Percentiles rank a stretch among this genome's conserved stretches.
Conservation (phyloP, 2,329 filamentous ascomycete species). For the Saccharata proteae region DNA sequence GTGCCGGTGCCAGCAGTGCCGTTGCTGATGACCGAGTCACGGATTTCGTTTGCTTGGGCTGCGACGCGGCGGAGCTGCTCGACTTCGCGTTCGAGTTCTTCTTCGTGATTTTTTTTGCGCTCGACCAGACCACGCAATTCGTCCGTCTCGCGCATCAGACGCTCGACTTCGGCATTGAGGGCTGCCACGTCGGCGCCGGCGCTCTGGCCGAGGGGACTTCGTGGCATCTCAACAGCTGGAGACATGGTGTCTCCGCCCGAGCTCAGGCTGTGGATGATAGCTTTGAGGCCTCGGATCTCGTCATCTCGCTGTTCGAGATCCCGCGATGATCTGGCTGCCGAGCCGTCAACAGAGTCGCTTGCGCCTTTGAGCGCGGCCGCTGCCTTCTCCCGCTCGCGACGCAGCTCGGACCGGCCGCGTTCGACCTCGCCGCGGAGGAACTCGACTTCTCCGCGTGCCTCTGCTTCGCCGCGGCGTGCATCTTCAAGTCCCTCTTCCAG, state of each 20-base stretch:
- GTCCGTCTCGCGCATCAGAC: constrained; percentile 67
- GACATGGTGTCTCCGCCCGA: constrained; percentile 44
- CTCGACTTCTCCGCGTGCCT: constrained; percentile 90
- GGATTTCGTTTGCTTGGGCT: constrained; percentile 14
- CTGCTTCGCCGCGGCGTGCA: constrained; percentile 82
- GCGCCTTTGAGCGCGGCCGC: constrained; percentile 47
- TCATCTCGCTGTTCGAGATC: constrained; percentile 92
- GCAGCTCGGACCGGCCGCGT: constrained; percentile 73
- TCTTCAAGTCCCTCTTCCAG: constrained; percentile 95
- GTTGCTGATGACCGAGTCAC: constrained; percentile 43
- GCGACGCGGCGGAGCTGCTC: constrained; percentile 38
- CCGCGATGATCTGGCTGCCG: constrained; percentile 39
- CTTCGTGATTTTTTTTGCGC: constrained; percentile 60
- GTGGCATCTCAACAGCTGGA: constrained; percentile 15
- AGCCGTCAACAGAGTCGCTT: constrained; percentile 33
- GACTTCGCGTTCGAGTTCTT: constrained; percentile 75
- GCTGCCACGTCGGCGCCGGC: constrained; percentile 36
- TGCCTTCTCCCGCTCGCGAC: constrained; percentile 76
- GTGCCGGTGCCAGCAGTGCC: constrained; percentile 22
- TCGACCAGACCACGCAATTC: constrained; percentile 65
- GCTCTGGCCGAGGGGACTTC: constrained; percentile 17
- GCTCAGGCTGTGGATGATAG: constrained; percentile 92
- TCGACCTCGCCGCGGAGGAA: constrained; percentile 93
- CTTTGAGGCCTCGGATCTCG: constrained; percentile 91
- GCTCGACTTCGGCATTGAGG: constrained; percentile 50